Evolutionary conservation across 1,284 basidiomycete genomes (phyloP).

Genomic region (Ganoderma sp.): DNA sequence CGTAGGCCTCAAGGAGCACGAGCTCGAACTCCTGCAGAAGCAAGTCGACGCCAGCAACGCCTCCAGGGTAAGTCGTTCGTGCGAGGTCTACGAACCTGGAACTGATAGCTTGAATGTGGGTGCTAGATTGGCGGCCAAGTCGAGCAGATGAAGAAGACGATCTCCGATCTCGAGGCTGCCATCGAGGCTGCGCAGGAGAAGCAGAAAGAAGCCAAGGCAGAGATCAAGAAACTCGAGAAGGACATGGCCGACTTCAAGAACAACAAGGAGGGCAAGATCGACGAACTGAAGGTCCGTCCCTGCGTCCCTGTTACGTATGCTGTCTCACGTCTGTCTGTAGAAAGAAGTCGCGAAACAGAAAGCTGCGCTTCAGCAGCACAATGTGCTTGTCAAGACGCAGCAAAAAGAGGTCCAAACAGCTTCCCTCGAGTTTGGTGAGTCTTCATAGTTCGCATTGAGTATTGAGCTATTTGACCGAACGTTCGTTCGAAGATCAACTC

Average conservation of each 20-base stretch:
- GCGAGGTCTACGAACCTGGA: neutral
- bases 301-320: neutral
- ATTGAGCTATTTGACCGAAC: neutral
- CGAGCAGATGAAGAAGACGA: slow-evolving; percentile 70
- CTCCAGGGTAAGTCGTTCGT: slow-evolving; percentile 63
- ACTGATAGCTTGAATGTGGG: slow-evolving; percentile 7
- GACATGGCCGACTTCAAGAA: slow-evolving; percentile 99
- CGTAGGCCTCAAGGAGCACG: slow-evolving; percentile 90
- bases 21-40: slow-evolving; percentile 82
- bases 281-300: slow-evolving; percentile 81
- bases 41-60: slow-evolving; percentile 92
- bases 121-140: slow-evolving; percentile 82
- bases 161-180: slow-evolving; percentile 70
- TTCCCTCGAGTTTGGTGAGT: slow-evolving; percentile 82
- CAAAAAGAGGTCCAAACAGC: slow-evolving; percentile 92
- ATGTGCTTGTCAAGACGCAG: slow-evolving; percentile 80
- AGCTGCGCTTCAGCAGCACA: slow-evolving; percentile 80
- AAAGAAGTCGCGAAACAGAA: slow-evolving; percentile 84
- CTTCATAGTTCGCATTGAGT: neutral
- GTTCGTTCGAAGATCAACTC: slow-evolving; percentile 72
- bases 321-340: slow-evolving; percentile 45
- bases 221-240: slow-evolving; percentile 87
- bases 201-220: slow-evolving; percentile 77
- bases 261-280: slow-evolving; percentile 97
- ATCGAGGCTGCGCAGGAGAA: slow-evolving; percentile 75